phyloP scores from a whole-genome alignment of 1,284 basidiomycete genomes.

The Austroboletus novae-zelandiae region DNA sequence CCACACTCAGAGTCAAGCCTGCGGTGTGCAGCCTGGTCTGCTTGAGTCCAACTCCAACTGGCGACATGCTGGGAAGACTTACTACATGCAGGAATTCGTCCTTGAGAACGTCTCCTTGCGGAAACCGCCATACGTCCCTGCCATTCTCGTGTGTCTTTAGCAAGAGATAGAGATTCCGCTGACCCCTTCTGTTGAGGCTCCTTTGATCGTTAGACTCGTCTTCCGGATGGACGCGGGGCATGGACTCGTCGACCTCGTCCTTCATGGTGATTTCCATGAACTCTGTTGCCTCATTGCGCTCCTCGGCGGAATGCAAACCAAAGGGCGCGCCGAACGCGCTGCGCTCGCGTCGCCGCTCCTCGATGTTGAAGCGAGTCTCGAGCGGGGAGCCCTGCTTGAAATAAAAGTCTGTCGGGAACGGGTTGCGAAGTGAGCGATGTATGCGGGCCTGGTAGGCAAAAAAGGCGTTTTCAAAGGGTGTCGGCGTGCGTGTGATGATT shows the following conservation, averaged over 20 bases:
- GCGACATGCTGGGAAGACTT: conserved; percentile 15
- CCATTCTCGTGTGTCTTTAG: conserved; percentile 51
- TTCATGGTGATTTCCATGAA: conserved; percentile 59
- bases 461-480: conserved; percentile 81
- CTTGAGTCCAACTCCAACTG: neutral
- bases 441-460: conserved; percentile 85
- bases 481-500: conserved; percentile 75
- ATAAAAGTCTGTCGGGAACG: conserved; percentile 89
- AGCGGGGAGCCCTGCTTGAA: conserved; percentile 92
- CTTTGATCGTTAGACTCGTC: conserved; percentile 63
- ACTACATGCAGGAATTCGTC: conserved; percentile 73
- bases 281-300: conserved; percentile 48
- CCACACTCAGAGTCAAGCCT: conserved; percentile 69
- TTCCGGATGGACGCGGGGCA: conserved; percentile 59
- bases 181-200: conserved; percentile 79
- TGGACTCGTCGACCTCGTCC: conserved; percentile 60
- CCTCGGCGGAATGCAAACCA: conserved; percentile 45
- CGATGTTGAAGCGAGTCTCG: conserved; percentile 75
- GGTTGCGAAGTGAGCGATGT: conserved; percentile 83
- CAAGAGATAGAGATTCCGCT: conserved; percentile 85
- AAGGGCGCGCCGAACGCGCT: conserved; percentile 68
- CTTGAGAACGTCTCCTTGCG: conserved; percentile 61
- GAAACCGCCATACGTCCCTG: conserved; percentile 78
- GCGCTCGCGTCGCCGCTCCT: conserved; percentile 69
- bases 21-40: conserved; percentile 61